phyloP scores from a whole-genome alignment of 768 basidiomycete genomes.

The Clavaria fumosa region DNA sequence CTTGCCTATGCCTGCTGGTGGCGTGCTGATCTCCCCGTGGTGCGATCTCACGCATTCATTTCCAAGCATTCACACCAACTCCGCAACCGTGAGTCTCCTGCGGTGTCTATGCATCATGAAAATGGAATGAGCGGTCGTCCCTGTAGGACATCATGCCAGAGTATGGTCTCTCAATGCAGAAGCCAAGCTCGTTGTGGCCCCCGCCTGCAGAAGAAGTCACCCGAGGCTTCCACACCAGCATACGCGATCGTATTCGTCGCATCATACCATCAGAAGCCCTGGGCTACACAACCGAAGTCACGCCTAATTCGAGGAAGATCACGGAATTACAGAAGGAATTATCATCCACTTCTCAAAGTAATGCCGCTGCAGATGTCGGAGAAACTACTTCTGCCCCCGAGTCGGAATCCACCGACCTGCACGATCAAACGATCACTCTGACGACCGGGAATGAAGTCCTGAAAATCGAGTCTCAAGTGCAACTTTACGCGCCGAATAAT shows the following conservation, averaged over 20 bases:
- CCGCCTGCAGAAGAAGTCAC: conserved; percentile 56
- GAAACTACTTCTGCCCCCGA: conserved; percentile 26
- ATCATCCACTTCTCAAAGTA: too few species aligned
- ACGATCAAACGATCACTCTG: conserved; percentile 33
- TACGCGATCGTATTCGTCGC: conserved; percentile 48
- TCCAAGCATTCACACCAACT: conserved; percentile 75
- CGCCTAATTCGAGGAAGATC: too few species aligned
- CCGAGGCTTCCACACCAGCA: conserved; percentile 34
- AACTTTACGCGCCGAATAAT: conserved; percentile 74
- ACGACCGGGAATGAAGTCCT: conserved; percentile 36
- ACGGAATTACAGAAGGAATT: too few species aligned
- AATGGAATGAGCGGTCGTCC: neutral
- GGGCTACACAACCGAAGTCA: too few species aligned
- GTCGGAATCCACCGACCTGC: too few species aligned
- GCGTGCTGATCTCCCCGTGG: conserved; percentile 86
- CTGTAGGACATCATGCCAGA: conserved; percentile 61
- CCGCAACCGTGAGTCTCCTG: conserved; percentile 45
- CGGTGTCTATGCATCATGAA: neutral
- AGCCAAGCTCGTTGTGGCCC: conserved; percentile 67
- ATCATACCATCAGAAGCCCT: too few species aligned
- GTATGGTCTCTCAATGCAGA: conserved; percentile 66
- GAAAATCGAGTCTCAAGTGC: conserved; percentile 54
- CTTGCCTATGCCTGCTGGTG: conserved; percentile 76
- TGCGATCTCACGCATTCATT: conserved; percentile 88
- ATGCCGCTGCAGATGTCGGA: too few species aligned